A percentile compares a stretch with the other conserved stretches of the same genome.
Evolutionary conservation across 106 monocot genomes (phyloP).

Genomic region (Dendrobium officinale): DNA sequence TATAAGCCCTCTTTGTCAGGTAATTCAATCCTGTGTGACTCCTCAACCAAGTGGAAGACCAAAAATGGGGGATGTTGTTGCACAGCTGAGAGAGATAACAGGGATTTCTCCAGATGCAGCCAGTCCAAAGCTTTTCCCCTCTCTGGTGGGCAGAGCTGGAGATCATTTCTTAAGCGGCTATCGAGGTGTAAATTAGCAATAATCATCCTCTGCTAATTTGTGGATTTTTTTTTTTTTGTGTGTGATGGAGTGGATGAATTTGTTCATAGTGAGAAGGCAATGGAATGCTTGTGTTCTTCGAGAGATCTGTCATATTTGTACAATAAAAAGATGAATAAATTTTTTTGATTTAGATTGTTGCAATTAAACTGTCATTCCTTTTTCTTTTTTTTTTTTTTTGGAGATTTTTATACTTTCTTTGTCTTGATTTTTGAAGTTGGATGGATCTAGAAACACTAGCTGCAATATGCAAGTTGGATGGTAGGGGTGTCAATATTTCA

Average conservation of each 20-base stretch:
- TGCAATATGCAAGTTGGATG: no score
- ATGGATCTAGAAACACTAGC: no score
- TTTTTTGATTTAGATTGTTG: background rate
- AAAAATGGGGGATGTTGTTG: conserved; percentile 21
- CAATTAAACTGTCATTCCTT: background rate
- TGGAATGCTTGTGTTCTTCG: background rate
- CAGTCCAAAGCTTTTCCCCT: conserved; percentile 28
- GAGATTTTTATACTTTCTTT: background rate
- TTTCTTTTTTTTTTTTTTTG: background rate
- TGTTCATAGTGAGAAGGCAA: background rate
- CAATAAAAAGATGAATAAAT: conserved; percentile 2
- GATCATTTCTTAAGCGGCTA: conserved; percentile 21
- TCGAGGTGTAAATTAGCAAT: background rate
- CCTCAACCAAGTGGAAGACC: conserved; percentile 19
- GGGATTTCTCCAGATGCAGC: conserved; percentile 21
- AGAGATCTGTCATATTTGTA: background rate
- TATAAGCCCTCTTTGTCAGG: conserved; percentile 22
- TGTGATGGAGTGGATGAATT: background rate
- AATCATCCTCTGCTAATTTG: background rate
- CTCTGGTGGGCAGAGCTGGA: conserved; percentile 67
- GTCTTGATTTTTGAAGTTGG: no score
- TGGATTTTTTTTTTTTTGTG: background rate
- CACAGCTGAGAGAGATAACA: conserved; percentile 29
- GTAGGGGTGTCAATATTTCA: no score
- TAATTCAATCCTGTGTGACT: conserved; percentile 26